These are phyloP conservation scores for Cyclocybe aegerita DNA, from an alignment of 768 basidiomycete genomes.

Conservation along the genomic window DNA sequence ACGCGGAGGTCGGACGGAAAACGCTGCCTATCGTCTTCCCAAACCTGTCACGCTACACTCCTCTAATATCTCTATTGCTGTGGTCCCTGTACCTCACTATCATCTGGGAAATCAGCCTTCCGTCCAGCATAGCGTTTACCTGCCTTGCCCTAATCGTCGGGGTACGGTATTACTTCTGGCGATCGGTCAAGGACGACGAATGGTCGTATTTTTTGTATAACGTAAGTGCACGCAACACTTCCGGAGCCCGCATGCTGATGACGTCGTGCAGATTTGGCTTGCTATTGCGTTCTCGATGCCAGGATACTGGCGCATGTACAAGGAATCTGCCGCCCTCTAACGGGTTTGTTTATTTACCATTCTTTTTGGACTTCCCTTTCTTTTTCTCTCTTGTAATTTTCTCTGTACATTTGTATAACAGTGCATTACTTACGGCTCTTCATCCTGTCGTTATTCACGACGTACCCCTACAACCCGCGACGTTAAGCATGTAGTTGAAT, in stretches of 20 bases:
- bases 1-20: conserved; percentile 33
- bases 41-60: conserved; percentile 23
- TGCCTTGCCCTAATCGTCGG: conserved; percentile 28
- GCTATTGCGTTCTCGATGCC: conserved; percentile 17
- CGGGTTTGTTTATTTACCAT: too few relatives aligned
- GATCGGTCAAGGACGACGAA: conserved; percentile 16
- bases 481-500: too few relatives aligned
- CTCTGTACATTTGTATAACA: not conserved
- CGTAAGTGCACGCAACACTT: conserved; percentile 11
- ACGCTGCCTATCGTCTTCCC: conserved; percentile 48
- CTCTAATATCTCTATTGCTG: conserved; percentile 29
- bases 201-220: conserved; percentile 24
- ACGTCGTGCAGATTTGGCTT: conserved; percentile 19
- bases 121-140: conserved; percentile 24
- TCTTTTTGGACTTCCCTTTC: not conserved
- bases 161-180: conserved; percentile 16
- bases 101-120: conserved; percentile 33
- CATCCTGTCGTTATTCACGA: too few relatives aligned
- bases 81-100: conserved; percentile 35
- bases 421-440: too few relatives aligned
- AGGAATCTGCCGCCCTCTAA: conserved; percentile 10
- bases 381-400: not conserved
- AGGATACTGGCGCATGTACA: conserved; percentile 23
- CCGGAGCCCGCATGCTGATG: not conserved
- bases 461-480: too few relatives aligned